Base-by-base conservation (phyloP, 352 stramenopile genomes). In the Phytophthora nicotianae region DNA sequence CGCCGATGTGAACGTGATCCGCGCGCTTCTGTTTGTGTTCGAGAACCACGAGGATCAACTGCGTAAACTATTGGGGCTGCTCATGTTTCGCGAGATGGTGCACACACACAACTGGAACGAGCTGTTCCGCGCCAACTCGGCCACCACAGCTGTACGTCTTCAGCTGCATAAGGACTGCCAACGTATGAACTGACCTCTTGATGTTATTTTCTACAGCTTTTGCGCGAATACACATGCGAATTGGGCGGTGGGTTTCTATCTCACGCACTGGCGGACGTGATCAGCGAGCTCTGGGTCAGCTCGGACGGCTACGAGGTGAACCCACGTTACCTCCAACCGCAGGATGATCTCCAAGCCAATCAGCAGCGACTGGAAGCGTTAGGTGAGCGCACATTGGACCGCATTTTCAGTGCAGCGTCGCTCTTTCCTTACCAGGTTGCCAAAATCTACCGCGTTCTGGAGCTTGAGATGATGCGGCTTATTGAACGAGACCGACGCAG, bases 91-190 rank as follows among this genome's bases (percentile, higher is more conserved):
- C 24, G 83, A 92, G 59, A 92, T 92, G 83, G 68, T 87, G 53
- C 77, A 83, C 58, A 92, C 83, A 42, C 58, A 81, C 45, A 90
- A 92, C 65, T 92, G 83, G 83, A 90, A 89, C 74, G 81, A 92
- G 53, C 78, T 92, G 47, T 92, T 92, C 58, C 81, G 83, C 65
- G 83, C 83, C 61, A 92, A 90, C 58, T 92, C 83, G 58, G 65
- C 81, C 46, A 83, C 79, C 10, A 92, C 83, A 14, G 83, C 82
- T 27, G 79, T 85, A 60, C 50, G 76, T 76, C 8, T 37, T 40
- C 38, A 50, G 47, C 49, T 23, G 13, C 21, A 71, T 59, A 55
- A 47, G 19, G 46, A 48, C 13, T 21, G n/a, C n/a, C 26, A 10
- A 17, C 13, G 23, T 50, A 16, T 7, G 32, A 11, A 46, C 19